Percentiles rank a stretch among this genome's conserved stretches.
Conservation (phyloP, 2,329 filamentous ascomycete species). For the Alternaria atra region DNA sequence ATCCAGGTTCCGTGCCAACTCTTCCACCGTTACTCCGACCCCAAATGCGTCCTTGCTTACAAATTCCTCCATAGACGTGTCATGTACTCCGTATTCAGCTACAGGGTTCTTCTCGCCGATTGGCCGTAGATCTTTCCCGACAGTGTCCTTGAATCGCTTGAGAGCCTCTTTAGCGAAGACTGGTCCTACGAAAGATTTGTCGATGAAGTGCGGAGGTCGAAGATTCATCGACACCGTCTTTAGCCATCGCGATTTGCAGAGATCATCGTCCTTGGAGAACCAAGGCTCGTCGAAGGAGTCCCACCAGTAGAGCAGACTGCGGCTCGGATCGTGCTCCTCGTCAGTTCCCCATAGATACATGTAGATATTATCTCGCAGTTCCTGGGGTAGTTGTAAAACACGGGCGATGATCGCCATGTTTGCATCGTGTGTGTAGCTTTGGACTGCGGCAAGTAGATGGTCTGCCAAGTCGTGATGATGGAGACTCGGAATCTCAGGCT, state of each 20-base stretch:
- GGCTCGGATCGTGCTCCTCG: not conserved
- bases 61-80: conserved; percentile 9
- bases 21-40: conserved; percentile 9
- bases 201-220: conserved; percentile 16
- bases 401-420: conserved; percentile 6
- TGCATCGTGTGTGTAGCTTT: conserved; percentile 2
- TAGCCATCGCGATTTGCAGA: not conserved
- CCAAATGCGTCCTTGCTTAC: conserved; percentile 15
- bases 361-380: conserved; percentile 16
- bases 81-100: conserved; percentile 3
- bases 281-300: conserved; percentile 13
- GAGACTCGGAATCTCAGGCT: not conserved
- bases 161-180: conserved; percentile 10
- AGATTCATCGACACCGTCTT: not conserved
- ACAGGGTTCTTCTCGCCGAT: not conserved
- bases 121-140: conserved; percentile 15
- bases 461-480: conserved; percentile 1
- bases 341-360: conserved; percentile 7
- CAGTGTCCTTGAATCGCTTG: conserved; percentile 1
- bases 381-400: conserved; percentile 10
- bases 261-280: not conserved
- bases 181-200: conserved; percentile 9
- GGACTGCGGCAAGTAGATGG: conserved; percentile 4
- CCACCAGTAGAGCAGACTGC: conserved; percentile 14
- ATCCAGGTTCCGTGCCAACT: conserved; percentile 14